These are phyloP conservation scores for Amaranthus palmeri DNA, from an alignment of 148 eudicot genomes.

Conservation along the genomic window DNA sequence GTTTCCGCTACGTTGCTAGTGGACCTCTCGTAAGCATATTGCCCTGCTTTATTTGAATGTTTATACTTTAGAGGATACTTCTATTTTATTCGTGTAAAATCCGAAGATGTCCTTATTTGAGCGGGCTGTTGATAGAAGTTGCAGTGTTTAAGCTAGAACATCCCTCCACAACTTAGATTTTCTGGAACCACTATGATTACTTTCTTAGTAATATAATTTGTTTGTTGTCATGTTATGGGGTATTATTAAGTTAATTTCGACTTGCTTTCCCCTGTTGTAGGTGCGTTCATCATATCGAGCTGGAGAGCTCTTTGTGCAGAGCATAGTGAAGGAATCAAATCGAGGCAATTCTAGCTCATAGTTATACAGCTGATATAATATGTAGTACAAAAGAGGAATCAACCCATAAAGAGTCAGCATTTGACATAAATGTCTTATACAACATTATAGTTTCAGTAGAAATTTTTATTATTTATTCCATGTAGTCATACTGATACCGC, in stretches of 20 bases:
- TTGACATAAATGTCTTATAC: too few relatives aligned
- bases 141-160: background rate
- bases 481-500: too few relatives aligned
- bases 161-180: background rate
- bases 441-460: too few relatives aligned
- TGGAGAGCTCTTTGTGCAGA: conserved; percentile 41
- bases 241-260: background rate
- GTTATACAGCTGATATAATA: too few relatives aligned
- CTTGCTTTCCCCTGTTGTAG: conserved; percentile 15
- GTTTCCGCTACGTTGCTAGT: conserved; percentile 96
- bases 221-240: background rate
- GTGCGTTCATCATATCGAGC: conserved; percentile 41
- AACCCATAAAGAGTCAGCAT: too few relatives aligned
- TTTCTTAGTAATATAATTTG: background rate
- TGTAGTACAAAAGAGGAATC: too few relatives aligned
- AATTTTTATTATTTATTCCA: too few relatives aligned
- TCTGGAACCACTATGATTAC: background rate
- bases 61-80: background rate
- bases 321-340: conserved; percentile 26
- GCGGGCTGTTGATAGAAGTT: background rate
- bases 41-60: background rate
- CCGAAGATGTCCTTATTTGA: too few relatives aligned
- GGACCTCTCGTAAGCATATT: conserved; percentile 76
- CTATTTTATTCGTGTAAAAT: background rate
- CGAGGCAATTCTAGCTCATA: too few relatives aligned